Evolutionary conservation across 2,329 filamentous ascomycete species (phyloP).

Genomic region (Pezicula radicicola): DNA sequence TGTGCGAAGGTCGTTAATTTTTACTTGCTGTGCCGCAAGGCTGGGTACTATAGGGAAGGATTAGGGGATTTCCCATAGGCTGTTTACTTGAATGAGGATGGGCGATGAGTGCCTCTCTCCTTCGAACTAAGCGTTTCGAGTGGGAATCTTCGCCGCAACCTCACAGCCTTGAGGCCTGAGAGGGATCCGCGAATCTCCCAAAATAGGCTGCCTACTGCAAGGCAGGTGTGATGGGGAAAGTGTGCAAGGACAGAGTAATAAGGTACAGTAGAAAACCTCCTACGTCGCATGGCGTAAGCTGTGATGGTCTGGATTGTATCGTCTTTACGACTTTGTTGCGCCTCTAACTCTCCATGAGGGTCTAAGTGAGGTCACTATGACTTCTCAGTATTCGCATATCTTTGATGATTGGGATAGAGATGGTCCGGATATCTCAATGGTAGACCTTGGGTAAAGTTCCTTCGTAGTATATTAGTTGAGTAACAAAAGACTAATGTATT

Average conservation of each 20-base stretch:
- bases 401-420: constrained; percentile 11
- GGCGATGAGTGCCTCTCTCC: not conserved
- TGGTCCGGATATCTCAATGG: constrained; percentile 9
- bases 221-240: not conserved
- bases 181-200: not conserved
- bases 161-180: not conserved
- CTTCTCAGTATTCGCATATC: constrained; percentile 4
- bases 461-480: not conserved
- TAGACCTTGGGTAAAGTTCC: constrained; percentile 6
- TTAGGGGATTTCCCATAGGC: not conserved
- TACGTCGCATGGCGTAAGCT: no score
- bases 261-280: no score
- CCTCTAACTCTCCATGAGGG: not conserved
- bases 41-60: not conserved
- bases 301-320: no score
- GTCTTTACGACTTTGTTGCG: no score
- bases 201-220: not conserved
- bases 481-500: not conserved
- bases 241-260: not conserved
- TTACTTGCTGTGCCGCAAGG: not conserved
- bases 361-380: constrained; percentile 1
- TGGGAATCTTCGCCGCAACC: not conserved
- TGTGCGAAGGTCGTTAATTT: not conserved
- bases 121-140: not conserved
- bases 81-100: not conserved